Evolutionary conservation across 495 filamentous ascomycete genomes (phyloP), one percentile per base, ranked within the genome.

Genomic region (Trichoderma asperelloides): DNA sequence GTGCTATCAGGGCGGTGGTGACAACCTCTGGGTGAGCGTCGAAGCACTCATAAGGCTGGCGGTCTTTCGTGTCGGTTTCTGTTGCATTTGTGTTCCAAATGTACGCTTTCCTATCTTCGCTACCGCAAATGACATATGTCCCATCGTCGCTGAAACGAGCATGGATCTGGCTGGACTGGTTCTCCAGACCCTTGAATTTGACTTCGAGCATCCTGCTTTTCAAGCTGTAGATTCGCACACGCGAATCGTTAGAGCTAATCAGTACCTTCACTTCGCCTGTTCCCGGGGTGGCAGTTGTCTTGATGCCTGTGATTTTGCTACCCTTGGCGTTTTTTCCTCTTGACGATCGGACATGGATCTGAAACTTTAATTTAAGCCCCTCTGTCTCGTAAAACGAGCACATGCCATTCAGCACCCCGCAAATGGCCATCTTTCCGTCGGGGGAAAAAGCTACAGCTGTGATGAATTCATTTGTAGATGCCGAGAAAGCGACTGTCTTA

Each of bases 341-440:
- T 16, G 91, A 89, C 4, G 93, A 96, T 63, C 92, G 86, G 25
- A 97, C 93, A 69, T 96, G 93, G 23, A 97, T 87, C 72, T 97
- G 92, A 6, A 87, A 87, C 68, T 89, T 85, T 43, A 88, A 86
- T 72, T 91, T 96, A 60, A 99, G 77, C 0, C 92, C 92, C 70
- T 99, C 95, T 0, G 96, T 98, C 70, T 98, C 92, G 75, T 96
- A 97, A 74, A 98, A 95, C 69, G 91, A 84, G 71, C 93, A 96
- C 18, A 93, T 74, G 0, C 95, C 96, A 68, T 88, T 92, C 18
- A 97, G 75, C 71, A 91, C 89, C 15, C 95, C 95, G 1, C 93
- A 94, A 70, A 99, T 96, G 13, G 91, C 88, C 57, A 89, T 89
- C 71, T 89, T 90, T 9, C 95, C 95, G 75, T 98, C 94, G 0